A percentile compares a stretch with the other conserved stretches of the same genome.
Conservation (phyloP, 164 flowering plant species). For the Platanus orientalis region DNA sequence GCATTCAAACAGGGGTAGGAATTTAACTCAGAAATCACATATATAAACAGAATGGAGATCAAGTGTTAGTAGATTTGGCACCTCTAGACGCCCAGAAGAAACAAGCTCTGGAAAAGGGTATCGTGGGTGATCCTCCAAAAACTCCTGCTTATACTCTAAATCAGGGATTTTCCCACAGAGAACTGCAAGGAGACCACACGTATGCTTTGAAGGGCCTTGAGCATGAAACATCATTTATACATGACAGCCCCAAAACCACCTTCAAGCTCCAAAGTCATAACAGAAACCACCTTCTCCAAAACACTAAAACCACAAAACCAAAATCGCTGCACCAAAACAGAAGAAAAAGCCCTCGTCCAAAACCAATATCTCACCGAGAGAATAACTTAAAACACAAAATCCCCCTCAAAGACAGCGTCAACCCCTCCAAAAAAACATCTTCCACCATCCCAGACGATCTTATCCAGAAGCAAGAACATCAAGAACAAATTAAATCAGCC, state of each 20-base stretch:
- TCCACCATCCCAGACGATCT: not conserved
- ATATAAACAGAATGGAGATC: not conserved
- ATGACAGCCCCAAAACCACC: slow-evolving; percentile 11
- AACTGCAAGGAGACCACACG: slow-evolving; percentile 64
- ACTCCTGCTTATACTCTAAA: slow-evolving; percentile 27
- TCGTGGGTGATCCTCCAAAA: slow-evolving; percentile 17
- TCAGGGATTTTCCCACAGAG: slow-evolving; percentile 32
- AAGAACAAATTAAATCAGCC: not conserved
- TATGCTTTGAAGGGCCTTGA: slow-evolving; percentile 51
- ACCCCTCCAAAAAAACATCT: not conserved
- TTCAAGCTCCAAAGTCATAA: slow-evolving; percentile 9
- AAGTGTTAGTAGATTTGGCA: slow-evolving; percentile 6
- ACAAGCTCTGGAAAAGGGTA: slow-evolving; percentile 66
- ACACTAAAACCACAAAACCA: no score
- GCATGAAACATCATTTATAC: slow-evolving; percentile 45
- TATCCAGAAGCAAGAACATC: not conserved
- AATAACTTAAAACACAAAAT: slow-evolving; percentile 4
- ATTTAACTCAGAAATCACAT: not conserved
- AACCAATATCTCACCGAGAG: not conserved
- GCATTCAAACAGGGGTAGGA: slow-evolving; percentile 13
- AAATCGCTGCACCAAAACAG: not conserved
- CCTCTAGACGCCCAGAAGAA: slow-evolving; percentile 84
- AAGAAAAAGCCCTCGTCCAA: not conserved
- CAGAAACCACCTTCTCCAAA: not conserved
- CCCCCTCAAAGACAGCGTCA: not conserved